Evolutionary conservation across 306 rosid species (phyloP).

Genomic region (Quercus agrifolia): DNA sequence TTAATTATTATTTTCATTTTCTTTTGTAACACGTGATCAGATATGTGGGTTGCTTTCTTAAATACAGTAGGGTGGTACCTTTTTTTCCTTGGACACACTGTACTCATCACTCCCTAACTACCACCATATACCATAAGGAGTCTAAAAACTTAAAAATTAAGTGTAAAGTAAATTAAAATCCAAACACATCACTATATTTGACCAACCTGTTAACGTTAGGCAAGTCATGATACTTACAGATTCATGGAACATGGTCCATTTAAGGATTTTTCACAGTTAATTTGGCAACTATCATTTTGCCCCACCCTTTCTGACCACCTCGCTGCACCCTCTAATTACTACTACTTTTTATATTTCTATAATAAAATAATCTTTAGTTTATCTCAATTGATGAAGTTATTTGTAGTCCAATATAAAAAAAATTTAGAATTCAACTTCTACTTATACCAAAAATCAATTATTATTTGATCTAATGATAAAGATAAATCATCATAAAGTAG

Average conservation of each 20-base stretch:
- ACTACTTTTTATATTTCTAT: neutral
- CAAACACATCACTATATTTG: conserved; percentile 23
- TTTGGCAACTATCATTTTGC: conserved; percentile 1
- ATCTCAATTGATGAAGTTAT: too few relatives aligned
- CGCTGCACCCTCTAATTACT: neutral
- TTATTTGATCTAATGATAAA: too few relatives aligned
- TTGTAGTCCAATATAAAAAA: too few relatives aligned
- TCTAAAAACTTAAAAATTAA: conserved; percentile 1
- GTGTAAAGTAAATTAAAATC: conserved; percentile 6
- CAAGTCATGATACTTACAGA: conserved; percentile 48
- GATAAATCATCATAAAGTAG: too few relatives aligned
- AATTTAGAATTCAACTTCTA: too few relatives aligned
- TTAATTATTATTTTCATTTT: neutral
- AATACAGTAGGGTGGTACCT: neutral
- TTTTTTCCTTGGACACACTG: neutral
- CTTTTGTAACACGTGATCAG: neutral
- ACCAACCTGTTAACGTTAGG: conserved; percentile 36
- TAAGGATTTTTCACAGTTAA: conserved; percentile 10
- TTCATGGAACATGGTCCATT: conserved; percentile 56
- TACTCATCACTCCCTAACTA: neutral
- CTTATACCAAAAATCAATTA: too few relatives aligned
- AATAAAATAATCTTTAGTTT: too few relatives aligned
- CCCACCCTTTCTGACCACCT: conserved; percentile 2
- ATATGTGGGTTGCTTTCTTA: neutral
- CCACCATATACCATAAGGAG: neutral